Evolutionary conservation across 1,139 yeast genomes (phyloP).

Genomic region (Taphrina confusa): DNA sequence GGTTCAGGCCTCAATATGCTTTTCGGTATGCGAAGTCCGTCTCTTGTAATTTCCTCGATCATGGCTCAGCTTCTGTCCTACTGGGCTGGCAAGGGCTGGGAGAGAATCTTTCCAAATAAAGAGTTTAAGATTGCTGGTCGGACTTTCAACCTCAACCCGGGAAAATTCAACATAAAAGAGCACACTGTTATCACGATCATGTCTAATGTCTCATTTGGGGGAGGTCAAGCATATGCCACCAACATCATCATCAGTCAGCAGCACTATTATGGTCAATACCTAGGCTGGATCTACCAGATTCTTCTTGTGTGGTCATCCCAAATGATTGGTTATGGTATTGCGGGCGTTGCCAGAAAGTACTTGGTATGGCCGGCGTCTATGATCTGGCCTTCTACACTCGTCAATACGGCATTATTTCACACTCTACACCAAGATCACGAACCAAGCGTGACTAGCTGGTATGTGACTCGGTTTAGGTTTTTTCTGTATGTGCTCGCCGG

Average conservation of each 20-base stretch:
- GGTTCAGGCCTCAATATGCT: slow-evolving; percentile 62
- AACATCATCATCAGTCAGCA: slow-evolving; percentile 62
- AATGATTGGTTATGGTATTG: slow-evolving; percentile 64
- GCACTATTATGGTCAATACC: slow-evolving; percentile 53
- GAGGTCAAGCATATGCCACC: slow-evolving; percentile 58
- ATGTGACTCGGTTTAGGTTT: slow-evolving; percentile 53
- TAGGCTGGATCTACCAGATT: slow-evolving; percentile 56
- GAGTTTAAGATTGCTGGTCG: slow-evolving; percentile 50
- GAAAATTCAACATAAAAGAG: slow-evolving; percentile 69
- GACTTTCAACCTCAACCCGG: slow-evolving; percentile 55
- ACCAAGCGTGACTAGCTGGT: slow-evolving; percentile 58
- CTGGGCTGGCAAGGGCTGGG: slow-evolving; percentile 51
- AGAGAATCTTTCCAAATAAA: slow-evolving; percentile 54
- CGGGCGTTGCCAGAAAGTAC: slow-evolving; percentile 60
- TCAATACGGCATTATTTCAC: slow-evolving; percentile 25
- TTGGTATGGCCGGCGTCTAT: slow-evolving; percentile 65
- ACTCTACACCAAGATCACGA: slow-evolving; percentile 45
- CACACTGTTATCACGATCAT: slow-evolving; percentile 65
- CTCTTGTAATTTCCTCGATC: slow-evolving; percentile 56
- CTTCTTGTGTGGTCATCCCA: slow-evolving; percentile 55
- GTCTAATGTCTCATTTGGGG: slow-evolving; percentile 59
- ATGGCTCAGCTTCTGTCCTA: slow-evolving; percentile 55
- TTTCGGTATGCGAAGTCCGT: slow-evolving; percentile 60
- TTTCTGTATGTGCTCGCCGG: slow-evolving; percentile 51
- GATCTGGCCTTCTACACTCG: slow-evolving; percentile 57